Evolutionary conservation across 306 rosid species (phyloP).

Genomic region (Malus sylvestris): DNA sequence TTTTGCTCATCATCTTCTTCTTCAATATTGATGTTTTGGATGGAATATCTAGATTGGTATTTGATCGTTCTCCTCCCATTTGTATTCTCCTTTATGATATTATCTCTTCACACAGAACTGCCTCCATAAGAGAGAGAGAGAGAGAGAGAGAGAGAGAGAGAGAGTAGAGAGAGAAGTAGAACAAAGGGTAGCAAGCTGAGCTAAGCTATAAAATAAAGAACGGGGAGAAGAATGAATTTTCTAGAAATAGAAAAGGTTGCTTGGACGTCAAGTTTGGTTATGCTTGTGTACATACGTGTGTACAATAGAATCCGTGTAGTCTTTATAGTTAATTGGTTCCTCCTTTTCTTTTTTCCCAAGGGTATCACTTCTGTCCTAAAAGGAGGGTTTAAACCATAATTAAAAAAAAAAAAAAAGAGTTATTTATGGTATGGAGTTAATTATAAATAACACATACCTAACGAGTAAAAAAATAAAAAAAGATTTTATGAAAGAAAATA

Average conservation of each 20-base stretch:
- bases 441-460: background rate
- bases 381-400: background rate
- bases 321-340: background rate
- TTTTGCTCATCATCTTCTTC: background rate
- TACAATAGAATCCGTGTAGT: constrained; percentile 21
- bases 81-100: background rate
- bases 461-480: background rate
- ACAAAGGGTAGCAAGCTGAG: background rate
- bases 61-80: background rate
- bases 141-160: background rate
- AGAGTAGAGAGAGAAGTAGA: constrained; percentile 4
- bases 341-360: background rate
- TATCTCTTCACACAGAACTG: background rate
- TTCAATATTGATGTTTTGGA: background rate
- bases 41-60: background rate
- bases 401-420: background rate
- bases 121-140: background rate
- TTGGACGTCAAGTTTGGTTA: constrained; percentile 52
- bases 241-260: constrained; percentile 45
- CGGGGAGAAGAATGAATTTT: constrained; percentile 4
- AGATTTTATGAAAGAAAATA: background rate
- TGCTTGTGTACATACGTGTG: constrained; percentile 35
- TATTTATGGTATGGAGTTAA: background rate
- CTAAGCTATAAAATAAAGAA: background rate
- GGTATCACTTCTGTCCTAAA: background rate